Evolutionary conservation across 176 grass and related monocot genomes (phyloP).

Genomic region (Oryza glaberrima): DNA sequence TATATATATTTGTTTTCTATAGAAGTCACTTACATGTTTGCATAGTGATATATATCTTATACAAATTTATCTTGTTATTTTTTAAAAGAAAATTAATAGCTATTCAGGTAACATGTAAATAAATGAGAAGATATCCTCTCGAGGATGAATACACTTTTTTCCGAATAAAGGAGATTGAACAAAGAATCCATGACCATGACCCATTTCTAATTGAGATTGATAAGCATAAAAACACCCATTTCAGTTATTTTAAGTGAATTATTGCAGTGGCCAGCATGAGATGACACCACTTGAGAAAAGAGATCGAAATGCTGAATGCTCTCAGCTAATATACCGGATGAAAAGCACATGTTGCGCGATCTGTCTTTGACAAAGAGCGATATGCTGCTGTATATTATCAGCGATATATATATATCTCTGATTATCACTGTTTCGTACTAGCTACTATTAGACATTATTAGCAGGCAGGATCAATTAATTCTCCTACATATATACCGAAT

Average conservation of each 20-base stretch:
- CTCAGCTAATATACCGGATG: background rate
- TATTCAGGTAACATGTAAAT: too few species aligned
- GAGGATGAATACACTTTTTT: too few species aligned
- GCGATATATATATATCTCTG: too few species aligned
- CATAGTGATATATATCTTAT: too few species aligned
- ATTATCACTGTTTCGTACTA: too few species aligned
- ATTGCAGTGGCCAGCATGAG: constrained; percentile 23
- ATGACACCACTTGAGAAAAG: constrained; percentile 25
- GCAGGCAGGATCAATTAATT: background rate
- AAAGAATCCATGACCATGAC: background rate
- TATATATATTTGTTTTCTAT: too few species aligned
- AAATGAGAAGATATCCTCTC: too few species aligned
- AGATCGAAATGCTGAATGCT: background rate
- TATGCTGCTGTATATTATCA: background rate
- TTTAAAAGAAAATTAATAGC: too few species aligned
- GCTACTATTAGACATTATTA: too few species aligned
- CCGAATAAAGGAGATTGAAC: background rate
- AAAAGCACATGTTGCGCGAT: background rate
- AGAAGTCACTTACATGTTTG: too few species aligned
- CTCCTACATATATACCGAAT: too few species aligned
- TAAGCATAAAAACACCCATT: background rate
- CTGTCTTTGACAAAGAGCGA: background rate
- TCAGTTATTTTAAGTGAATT: background rate
- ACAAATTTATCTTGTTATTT: too few species aligned
- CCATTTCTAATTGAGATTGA: background rate